Conservation (phyloP, 306 rosid species). For the Inga leiocalycina region DNA sequence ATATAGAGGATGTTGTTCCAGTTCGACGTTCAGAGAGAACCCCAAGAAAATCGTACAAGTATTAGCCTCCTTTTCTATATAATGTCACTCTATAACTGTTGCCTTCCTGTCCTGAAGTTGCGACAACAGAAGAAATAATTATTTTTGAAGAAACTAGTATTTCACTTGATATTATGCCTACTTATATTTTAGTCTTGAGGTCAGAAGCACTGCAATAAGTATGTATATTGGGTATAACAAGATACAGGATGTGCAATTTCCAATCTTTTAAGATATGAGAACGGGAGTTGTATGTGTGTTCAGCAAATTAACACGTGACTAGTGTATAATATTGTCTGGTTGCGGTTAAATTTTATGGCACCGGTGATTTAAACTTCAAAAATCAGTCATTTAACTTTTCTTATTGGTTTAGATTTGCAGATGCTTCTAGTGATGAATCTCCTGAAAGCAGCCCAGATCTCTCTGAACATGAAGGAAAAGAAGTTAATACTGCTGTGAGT, state of each 20-base stretch:
- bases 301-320: neutral
- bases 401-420: slow-evolving; percentile 46
- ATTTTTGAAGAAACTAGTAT: neutral
- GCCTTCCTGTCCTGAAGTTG: slow-evolving; percentile 12
- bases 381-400: slow-evolving; percentile 34
- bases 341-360: slow-evolving; percentile 22
- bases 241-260: neutral
- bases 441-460: slow-evolving; percentile 42
- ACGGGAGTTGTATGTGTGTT: neutral
- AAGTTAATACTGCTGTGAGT: slow-evolving; percentile 28
- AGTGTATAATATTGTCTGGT: slow-evolving; percentile 4
- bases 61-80: slow-evolving; percentile 44
- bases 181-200: neutral
- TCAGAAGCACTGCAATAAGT: neutral
- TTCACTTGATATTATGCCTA: neutral
- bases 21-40: slow-evolving; percentile 76
- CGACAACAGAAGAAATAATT: neutral
- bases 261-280: neutral
- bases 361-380: neutral
- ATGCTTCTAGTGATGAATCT: slow-evolving; percentile 38
- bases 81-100: slow-evolving; percentile 30
- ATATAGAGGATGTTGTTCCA: slow-evolving; percentile 49
- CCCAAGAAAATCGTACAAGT: slow-evolving; percentile 68
- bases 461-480: slow-evolving; percentile 45
- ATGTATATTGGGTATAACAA: neutral